Percentiles rank a stretch among this genome's conserved stretches.
Evolutionary conservation across 2,329 filamentous ascomycete genomes (phyloP).

Genomic region (Colletotrichum liaoningense): DNA sequence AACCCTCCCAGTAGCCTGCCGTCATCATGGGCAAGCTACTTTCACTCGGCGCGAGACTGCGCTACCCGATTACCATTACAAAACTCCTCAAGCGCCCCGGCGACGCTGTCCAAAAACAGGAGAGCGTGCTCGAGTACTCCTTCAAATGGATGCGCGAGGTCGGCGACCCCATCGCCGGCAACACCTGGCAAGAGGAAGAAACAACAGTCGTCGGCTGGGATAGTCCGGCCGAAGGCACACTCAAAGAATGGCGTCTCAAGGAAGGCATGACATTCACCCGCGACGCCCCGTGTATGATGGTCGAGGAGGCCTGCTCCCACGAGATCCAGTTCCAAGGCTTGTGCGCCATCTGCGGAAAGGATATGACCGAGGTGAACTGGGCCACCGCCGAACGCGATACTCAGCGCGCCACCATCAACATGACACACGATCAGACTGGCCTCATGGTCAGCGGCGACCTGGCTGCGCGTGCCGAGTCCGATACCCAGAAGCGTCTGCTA

Average conservation of each 20-base stretch:
- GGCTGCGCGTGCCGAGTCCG: constrained; percentile 84
- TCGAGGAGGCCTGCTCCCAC: constrained; percentile 92
- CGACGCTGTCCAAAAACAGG: constrained; percentile 80
- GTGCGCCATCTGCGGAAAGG: constrained; percentile 92
- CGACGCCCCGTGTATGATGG: constrained; percentile 73
- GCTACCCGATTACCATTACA: constrained; percentile 94
- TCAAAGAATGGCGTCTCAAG: constrained; percentile 81
- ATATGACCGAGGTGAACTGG: constrained; percentile 93
- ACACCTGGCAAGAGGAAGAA: constrained; percentile 74
- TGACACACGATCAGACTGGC: constrained; percentile 90
- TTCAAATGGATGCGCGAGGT: constrained; percentile 85
- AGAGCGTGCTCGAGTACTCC: constrained; percentile 86
- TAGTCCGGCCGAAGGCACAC: constrained; percentile 82
- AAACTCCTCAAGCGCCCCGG: constrained; percentile 82
- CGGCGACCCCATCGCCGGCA: constrained; percentile 70
- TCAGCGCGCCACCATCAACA: constrained; percentile 90
- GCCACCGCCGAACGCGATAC: constrained; percentile 83
- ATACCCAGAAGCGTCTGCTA: constrained; percentile 85
- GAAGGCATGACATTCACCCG: constrained; percentile 72
- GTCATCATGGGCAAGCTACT: constrained; percentile 59
- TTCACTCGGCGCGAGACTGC: constrained; percentile 72
- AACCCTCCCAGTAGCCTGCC: constrained; percentile 17
- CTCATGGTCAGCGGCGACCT: constrained; percentile 87
- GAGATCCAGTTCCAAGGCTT: constrained; percentile 91
- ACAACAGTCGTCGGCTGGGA: constrained; percentile 83